These are phyloP conservation scores for Agaricus subrufescens DNA, from an alignment of 768 basidiomycete genomes.

Conservation along the genomic window DNA sequence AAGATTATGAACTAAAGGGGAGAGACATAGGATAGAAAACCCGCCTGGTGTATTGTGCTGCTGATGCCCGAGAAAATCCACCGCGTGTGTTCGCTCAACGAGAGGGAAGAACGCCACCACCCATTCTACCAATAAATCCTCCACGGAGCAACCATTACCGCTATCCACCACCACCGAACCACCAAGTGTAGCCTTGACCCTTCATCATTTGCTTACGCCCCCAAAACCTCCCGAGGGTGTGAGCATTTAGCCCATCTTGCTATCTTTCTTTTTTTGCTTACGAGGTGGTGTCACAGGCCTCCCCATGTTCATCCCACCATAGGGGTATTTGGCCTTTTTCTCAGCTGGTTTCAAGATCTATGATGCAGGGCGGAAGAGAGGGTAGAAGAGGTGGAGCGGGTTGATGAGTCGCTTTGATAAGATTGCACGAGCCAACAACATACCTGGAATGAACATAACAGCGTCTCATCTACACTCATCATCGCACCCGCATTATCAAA, in stretches of 20 bases:
- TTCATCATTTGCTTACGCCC: conserved; percentile 14
- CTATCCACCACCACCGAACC: not conserved
- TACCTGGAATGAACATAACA: conserved; percentile 98
- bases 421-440: conserved; percentile 10
- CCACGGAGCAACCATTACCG: not conserved
- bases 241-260: conserved; percentile 39
- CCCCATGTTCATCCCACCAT: conserved; percentile 82
- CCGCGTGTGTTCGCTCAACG: not conserved
- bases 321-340: conserved; percentile 94
- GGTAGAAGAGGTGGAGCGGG: not conserved
- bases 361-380: not conserved
- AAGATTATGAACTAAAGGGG: not conserved
- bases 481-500: conserved; percentile 99
- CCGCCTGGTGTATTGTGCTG: not conserved
- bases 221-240: not conserved
- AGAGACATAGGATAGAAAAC: not conserved
- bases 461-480: conserved; percentile 99
- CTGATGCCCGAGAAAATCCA: not conserved
- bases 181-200: not conserved
- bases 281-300: conserved; percentile 93
- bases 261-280: conserved; percentile 96
- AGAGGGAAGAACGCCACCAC: not conserved
- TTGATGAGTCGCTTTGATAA: not conserved
- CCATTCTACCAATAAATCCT: not conserved
- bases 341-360: conserved; percentile 99